Evolutionary conservation across 345 rosid species (phyloP), one percentile per base, ranked within the genome.

Genomic region (Lepidium sativum): DNA sequence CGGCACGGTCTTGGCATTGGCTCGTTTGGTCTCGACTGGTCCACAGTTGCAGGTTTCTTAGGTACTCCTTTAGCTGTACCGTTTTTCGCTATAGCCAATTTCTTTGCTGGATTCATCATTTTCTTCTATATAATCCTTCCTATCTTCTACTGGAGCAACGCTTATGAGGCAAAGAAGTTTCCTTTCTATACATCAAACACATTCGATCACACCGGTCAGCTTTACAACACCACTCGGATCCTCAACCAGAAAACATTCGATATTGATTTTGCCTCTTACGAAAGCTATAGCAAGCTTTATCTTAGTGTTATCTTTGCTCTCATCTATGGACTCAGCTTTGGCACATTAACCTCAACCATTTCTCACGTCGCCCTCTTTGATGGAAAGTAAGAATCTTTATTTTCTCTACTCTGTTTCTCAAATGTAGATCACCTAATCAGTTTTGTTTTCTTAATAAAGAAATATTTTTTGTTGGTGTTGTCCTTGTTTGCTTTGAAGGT

Each of bases 21-120:
- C 52, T 81, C 95, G 0, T 86, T 92, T 0, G 88, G 82, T 38
- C 75, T 92, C 0, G 95, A 89, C 68, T 92, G 89, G 97, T 66
- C 92, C 5, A 79, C 83, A 0, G 71, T 87, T 12, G 81, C 82
- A 14, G 54, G 80, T 34, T 92, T 75, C 85, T 39, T 86, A 33
- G 89, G 88, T 45, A 80, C 82, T 68, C 97, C 97, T 27, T 78
- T 92, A 4, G 84, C 89, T 7, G 72, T 73, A 3, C 97, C 89
- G 0, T 79, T 79, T 56, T 86, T 80, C 9, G 78, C 89, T 39
- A 92, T 89, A 33, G 65, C 73, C 27, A 92, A 89, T 64, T 50
- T 34, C 47, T 29, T 85, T 5, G 63, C 27, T 0, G 91, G 95
- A 3, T 84, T 82, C 58, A 1, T 76, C 78, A 61, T 89, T 71